Percentiles rank a stretch among this genome's conserved stretches.
These are phyloP conservation scores for Jackrogersella minutella DNA, from an alignment of 495 filamentous ascomycete genomes.

Conservation along the genomic window DNA sequence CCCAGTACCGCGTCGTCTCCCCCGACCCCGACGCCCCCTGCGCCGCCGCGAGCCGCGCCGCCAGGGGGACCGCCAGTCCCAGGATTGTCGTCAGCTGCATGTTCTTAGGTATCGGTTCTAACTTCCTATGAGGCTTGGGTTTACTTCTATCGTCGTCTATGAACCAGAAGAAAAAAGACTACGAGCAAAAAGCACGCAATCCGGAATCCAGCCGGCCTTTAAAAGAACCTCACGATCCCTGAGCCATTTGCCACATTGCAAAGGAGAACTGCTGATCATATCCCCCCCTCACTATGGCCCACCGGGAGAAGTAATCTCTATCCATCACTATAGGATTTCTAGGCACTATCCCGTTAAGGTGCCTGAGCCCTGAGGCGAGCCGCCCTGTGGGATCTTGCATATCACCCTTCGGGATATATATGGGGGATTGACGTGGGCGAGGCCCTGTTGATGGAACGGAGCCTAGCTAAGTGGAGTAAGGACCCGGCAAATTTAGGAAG, in stretches of 20 bases:
- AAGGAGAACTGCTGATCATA: slow-evolving; percentile 14
- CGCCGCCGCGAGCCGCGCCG: slow-evolving; percentile 17
- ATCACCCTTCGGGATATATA: slow-evolving; percentile 17
- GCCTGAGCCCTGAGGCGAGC: slow-evolving; percentile 7
- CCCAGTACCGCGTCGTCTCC: slow-evolving; percentile 72
- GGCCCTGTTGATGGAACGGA: slow-evolving; percentile 33
- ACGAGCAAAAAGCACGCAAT: slow-evolving; percentile 27
- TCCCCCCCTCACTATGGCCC: slow-evolving; percentile 26
- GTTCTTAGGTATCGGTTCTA: too few relatives aligned
- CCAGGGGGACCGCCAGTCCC: slow-evolving; percentile 20
- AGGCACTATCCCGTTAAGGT: slow-evolving; percentile 11
- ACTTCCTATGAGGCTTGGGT: too few relatives aligned
- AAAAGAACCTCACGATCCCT: slow-evolving; percentile 17
- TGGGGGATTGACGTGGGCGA: slow-evolving; percentile 23
- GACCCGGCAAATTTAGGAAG: slow-evolving; percentile 37
- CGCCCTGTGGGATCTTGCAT: slow-evolving; percentile 29
- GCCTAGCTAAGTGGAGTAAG: slow-evolving; percentile 29
- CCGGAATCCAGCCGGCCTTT: slow-evolving; percentile 15
- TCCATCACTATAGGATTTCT: slow-evolving; percentile 26
- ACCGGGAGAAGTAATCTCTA: slow-evolving; percentile 31
- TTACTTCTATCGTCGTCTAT: background rate
- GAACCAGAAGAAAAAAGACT: background rate
- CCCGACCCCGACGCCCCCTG: slow-evolving; percentile 52
- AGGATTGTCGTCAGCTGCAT: slow-evolving; percentile 34
- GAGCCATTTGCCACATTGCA: slow-evolving; percentile 1